Evolutionary conservation across 2,329 filamentous ascomycete species (phyloP), one percentile per base, ranked within the genome.

Genomic region (Hymenoscyphus repandus): DNA sequence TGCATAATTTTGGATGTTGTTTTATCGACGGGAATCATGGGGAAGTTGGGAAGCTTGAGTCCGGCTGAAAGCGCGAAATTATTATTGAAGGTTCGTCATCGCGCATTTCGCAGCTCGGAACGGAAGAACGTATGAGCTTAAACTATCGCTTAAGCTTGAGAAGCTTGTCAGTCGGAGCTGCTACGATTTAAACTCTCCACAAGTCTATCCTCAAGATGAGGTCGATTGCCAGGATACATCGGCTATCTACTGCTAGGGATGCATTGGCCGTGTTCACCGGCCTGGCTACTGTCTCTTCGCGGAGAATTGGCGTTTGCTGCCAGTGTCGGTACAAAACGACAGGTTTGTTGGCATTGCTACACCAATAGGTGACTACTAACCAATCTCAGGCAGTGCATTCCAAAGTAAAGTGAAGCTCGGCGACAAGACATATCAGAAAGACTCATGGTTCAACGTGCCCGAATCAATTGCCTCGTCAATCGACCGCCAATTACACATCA

Each of bases 361-460:
- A 13, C 10, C 12, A 15, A 38, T 13, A 15, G 13, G 15, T 15
- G 33, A 30, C 44, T 46, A 36, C 31, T 46, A n/a, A 36, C 44
- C 17, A 38, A 32, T 20, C 20, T 9, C 7, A 37, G 11, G 13
- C 17, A 36, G 17, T 40, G 42, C 39, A 40, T 6, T 17, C n/a
- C 34, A 34, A 52, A 53, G 36, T 15, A 39, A 50, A 42, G 37
- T 49, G 6, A 38, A 45, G 7, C 52, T 66, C 38, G 51, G 55
- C 15, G 84, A 79, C 57, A 76, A 75, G 55, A 71, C 69, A 9
- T 90, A 90, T 68, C 65, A 71, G 15, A 84, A 79, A 15, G 90
- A 97, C 66, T 69, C 77, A 47, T 96, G 90, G 87, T 93, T 86
- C 69, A 99, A 99, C 69, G 78, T 88, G 12, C 84, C 92, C 3